These are phyloP conservation scores for Chamaenerion angustifolium DNA, from an alignment of 345 rosid species.

Conservation along the genomic window DNA sequence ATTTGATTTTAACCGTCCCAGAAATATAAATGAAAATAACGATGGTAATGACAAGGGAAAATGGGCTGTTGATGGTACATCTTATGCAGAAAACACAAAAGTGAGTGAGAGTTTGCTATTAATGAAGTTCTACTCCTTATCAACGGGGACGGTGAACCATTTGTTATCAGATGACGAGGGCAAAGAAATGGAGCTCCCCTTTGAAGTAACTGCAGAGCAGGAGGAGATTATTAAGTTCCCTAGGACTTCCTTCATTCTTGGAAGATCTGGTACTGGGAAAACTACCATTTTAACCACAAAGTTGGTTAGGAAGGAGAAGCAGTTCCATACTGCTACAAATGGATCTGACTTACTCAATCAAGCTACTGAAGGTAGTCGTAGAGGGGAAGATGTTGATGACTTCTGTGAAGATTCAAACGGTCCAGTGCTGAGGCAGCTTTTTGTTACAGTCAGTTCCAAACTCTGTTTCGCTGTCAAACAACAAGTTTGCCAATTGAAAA, in stretches of 20 bases:
- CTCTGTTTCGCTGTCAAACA: conserved; percentile 33
- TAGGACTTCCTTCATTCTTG: conserved; percentile 32
- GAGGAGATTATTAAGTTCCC: conserved; percentile 21
- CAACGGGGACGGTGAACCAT: conserved; percentile 18
- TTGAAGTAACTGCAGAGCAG: conserved; percentile 37
- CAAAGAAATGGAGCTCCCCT: conserved; percentile 29
- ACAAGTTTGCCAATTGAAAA: conserved; percentile 28
- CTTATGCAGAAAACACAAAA: conserved; percentile 25
- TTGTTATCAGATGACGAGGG: conserved; percentile 28
- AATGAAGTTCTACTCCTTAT: conserved; percentile 42
- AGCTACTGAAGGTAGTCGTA: too few relatives aligned
- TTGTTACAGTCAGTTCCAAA: conserved; percentile 41
- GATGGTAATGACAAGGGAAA: conserved; percentile 6
- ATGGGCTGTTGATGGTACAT: conserved; percentile 7
- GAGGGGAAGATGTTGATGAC: conserved; percentile 1
- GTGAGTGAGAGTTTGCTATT: conserved; percentile 34
- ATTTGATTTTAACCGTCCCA: conserved; percentile 13
- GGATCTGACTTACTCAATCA: conserved; percentile 3
- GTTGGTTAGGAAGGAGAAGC: conserved; percentile 26
- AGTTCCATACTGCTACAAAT: conserved; percentile 12
- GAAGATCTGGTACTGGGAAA: conserved; percentile 53
- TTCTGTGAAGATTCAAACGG: conserved; percentile 4
- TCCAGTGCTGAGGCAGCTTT: conserved; percentile 25
- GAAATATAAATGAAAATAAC: conserved; percentile 9
- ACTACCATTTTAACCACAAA: conserved; percentile 40